Evolutionary conservation across 1,139 yeast species (phyloP).

Genomic region (Sugiyamaella neomexicana): DNA sequence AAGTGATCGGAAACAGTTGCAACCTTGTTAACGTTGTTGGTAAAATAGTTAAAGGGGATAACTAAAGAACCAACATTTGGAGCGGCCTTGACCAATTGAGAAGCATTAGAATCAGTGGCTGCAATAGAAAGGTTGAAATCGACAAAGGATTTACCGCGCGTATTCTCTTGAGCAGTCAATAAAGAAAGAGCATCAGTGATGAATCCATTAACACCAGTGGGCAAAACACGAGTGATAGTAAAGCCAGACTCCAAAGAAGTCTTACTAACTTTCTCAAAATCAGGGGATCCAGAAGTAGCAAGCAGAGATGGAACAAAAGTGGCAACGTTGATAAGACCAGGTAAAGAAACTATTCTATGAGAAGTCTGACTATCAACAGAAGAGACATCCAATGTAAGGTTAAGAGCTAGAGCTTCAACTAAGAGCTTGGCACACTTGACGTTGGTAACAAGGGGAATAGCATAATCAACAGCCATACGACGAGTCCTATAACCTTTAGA

Average conservation of each 20-base stretch:
- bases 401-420: slow-evolving; percentile 86
- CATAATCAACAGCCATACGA: slow-evolving; percentile 99
- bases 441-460: slow-evolving; percentile 95
- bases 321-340: slow-evolving; percentile 83
- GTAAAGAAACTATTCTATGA: slow-evolving; percentile 75
- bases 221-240: slow-evolving; percentile 80
- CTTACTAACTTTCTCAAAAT: slow-evolving; percentile 67
- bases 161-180: slow-evolving; percentile 51
- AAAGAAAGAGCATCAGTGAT: slow-evolving; percentile 66
- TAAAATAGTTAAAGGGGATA: slow-evolving; percentile 76
- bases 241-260: slow-evolving; percentile 82
- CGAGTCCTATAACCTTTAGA: slow-evolving; percentile 97
- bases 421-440: slow-evolving; percentile 96
- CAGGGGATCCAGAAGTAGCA: slow-evolving; percentile 46
- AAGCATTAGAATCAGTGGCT: slow-evolving; percentile 70
- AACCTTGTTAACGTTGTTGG: slow-evolving; percentile 59
- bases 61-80: slow-evolving; percentile 74
- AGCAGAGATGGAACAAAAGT: slow-evolving; percentile 73
- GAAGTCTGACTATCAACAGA: slow-evolving; percentile 89
- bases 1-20: slow-evolving; percentile 77
- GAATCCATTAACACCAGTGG: slow-evolving; percentile 64
- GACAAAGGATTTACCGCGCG: slow-evolving; percentile 62
- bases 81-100: slow-evolving; percentile 62
- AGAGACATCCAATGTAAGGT: slow-evolving; percentile 62
- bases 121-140: slow-evolving; percentile 84